These are phyloP conservation scores for Emergomyces orientalis DNA, from an alignment of 2,329 filamentous ascomycete species.

Conservation along the genomic window DNA sequence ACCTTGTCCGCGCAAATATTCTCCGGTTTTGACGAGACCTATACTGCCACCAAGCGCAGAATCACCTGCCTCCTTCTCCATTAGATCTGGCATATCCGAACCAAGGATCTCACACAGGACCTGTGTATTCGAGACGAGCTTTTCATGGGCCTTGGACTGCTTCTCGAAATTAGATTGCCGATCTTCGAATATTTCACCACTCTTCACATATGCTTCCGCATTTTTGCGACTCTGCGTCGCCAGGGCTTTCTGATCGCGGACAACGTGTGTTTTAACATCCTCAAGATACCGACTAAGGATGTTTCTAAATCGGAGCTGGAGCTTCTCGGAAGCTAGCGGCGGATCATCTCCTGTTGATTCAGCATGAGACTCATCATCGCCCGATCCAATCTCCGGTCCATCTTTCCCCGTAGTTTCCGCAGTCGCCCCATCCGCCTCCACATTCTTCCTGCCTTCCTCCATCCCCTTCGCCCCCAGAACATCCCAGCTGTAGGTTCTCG, in stretches of 20 bases:
- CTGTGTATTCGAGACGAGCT: slow-evolving; percentile 81
- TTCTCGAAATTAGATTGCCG: slow-evolving; percentile 94
- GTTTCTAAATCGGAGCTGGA: slow-evolving; percentile 77
- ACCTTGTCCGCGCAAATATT: slow-evolving; percentile 81
- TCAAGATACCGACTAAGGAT: slow-evolving; percentile 84
- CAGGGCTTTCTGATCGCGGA: slow-evolving; percentile 87
- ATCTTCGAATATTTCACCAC: slow-evolving; percentile 95
- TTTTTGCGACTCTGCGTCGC: slow-evolving; percentile 83
- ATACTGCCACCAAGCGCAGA: slow-evolving; percentile 64
- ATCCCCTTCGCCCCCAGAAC: slow-evolving; percentile 68
- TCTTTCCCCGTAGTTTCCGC: slow-evolving; percentile 40
- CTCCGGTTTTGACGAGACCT: slow-evolving; percentile 84
- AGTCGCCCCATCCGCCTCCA: slow-evolving; percentile 69
- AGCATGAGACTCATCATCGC: slow-evolving; percentile 45
- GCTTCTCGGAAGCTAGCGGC: slow-evolving; percentile 63
- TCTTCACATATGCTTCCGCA: slow-evolving; percentile 96
- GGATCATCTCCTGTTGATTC: slow-evolving; percentile 48
- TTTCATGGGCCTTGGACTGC: slow-evolving; percentile 83
- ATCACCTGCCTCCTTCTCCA: slow-evolving; percentile 66
- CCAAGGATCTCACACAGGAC: slow-evolving; percentile 80
- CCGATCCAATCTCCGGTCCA: slow-evolving; percentile 41
- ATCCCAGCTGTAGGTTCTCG: slow-evolving; percentile 95
- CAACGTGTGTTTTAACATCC: slow-evolving; percentile 78
- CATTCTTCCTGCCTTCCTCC: slow-evolving; percentile 70
- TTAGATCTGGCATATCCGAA: slow-evolving; percentile 86